Evolutionary conservation across 2,329 filamentous ascomycete species (phyloP).

Genomic region (Penicillium concentricum): DNA sequence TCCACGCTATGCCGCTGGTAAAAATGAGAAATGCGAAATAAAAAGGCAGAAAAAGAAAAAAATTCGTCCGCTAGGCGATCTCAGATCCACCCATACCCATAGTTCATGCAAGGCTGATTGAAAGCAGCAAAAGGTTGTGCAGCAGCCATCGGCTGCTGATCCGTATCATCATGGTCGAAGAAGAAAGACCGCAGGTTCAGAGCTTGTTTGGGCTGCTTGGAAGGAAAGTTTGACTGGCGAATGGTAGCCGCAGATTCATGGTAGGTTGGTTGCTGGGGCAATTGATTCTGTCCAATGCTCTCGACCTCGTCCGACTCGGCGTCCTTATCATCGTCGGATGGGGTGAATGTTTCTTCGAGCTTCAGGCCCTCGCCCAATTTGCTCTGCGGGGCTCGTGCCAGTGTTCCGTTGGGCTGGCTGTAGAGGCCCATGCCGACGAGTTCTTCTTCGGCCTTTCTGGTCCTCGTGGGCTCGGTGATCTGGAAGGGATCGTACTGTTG

Average conservation of each 20-base stretch:
- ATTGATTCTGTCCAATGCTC: slow-evolving; percentile 6
- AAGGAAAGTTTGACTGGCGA: slow-evolving; percentile 12
- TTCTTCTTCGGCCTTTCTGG: slow-evolving; percentile 52
- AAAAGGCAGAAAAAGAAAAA: slow-evolving; percentile 9
- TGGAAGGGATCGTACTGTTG: slow-evolving; percentile 32
- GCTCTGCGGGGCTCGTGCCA: slow-evolving; percentile 58
- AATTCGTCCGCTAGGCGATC: slow-evolving; percentile 2
- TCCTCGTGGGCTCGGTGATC: slow-evolving; percentile 46
- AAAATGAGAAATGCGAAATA: background rate
- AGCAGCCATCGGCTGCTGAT: slow-evolving; percentile 22
- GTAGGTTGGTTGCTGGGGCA: slow-evolving; percentile 10
- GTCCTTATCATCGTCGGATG: slow-evolving; percentile 62
- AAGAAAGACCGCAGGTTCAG: slow-evolving; percentile 35
- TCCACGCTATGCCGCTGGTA: slow-evolving; percentile 36
- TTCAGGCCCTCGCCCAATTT: slow-evolving; percentile 71
- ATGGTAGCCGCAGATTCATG: slow-evolving; percentile 6
- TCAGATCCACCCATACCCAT: slow-evolving; percentile 37
- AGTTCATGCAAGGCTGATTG: slow-evolving; percentile 33
- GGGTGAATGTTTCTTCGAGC: slow-evolving; percentile 72
- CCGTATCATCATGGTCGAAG: slow-evolving; percentile 31
- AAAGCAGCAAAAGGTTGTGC: slow-evolving; percentile 29
- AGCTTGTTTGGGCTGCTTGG: slow-evolving; percentile 25
- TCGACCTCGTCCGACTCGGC: slow-evolving; percentile 54
- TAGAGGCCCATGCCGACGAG: slow-evolving; percentile 71
- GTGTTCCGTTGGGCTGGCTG: slow-evolving; percentile 63